Conservation (phyloP, 2,329 filamentous ascomycete species). For the Ophiostoma tasmaniense region DNA sequence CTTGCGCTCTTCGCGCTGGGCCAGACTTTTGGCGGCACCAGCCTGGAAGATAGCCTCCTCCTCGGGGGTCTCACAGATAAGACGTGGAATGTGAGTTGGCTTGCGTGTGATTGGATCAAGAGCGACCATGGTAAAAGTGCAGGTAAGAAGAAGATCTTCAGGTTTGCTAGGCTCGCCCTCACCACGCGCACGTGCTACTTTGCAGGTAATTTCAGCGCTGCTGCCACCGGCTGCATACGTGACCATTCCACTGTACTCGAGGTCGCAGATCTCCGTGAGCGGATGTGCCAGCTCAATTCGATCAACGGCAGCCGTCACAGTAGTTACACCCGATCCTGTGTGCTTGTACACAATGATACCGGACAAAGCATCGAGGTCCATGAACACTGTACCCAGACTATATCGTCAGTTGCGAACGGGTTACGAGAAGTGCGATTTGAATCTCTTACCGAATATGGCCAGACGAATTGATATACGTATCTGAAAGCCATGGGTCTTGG, state of each 20-base stretch:
- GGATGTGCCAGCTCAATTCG: constrained; percentile 56
- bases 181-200: constrained; percentile 59
- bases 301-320: constrained; percentile 42
- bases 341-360: constrained; percentile 68
- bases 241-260: constrained; percentile 56
- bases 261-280: constrained; percentile 67
- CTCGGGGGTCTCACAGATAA: constrained; percentile 51
- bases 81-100: constrained; percentile 49
- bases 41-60: constrained; percentile 52
- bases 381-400: constrained; percentile 59
- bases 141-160: constrained; percentile 38
- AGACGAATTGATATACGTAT: constrained; percentile 68
- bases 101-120: constrained; percentile 60
- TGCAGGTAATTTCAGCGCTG: constrained; percentile 65
- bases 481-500: constrained; percentile 66
- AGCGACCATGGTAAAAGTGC: constrained; percentile 67
- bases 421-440: too few relatives aligned
- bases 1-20: constrained; percentile 47
- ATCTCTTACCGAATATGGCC: constrained; percentile 52
- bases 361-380: constrained; percentile 71
- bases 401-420: not conserved
- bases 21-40: constrained; percentile 26
- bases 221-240: constrained; percentile 65
- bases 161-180: constrained; percentile 44
- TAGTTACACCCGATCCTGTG: constrained; percentile 47